Base-by-base conservation (phyloP, 768 basidiomycete species). In the Termitomyces sp. region DNA sequence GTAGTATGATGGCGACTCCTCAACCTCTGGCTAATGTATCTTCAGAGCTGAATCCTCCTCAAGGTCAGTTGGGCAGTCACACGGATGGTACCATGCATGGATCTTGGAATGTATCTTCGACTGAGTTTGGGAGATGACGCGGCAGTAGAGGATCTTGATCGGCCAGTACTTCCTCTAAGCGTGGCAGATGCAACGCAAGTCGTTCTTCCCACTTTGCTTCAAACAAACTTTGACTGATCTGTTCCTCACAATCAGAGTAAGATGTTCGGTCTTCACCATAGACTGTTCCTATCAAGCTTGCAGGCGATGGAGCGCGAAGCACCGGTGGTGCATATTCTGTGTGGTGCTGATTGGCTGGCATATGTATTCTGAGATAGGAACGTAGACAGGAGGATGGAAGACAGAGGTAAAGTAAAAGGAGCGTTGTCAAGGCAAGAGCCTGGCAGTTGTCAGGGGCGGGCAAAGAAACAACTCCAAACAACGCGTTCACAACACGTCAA, bases 241-340 rank as follows among this genome's bases (percentile, higher is more conserved):
- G 64, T 0, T 62, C 61, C 61, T 83, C 81, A n/a, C 66, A 62
- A 63, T 84, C 82, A 47, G 76, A 77, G 50, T 69, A 66, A 3
- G 78, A 73, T 1, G 79, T 82, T 59, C 79, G 76, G 65, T 82
- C 81, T 49, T 73, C 72, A 13, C 69, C 72, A 54, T 80, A 79
- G 1, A 72, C 63, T 16, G 79, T 82, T 46, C 81, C 81, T 23
- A 82, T 73, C 14, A 81, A 82, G 58, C 80, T 81, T 18, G 81
- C 75, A 13, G 81, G 81, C 10, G 82, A 84, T 2, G 81, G 74
- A 9, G 77, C 73, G 12, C 80, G 79, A 33, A 80, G 67, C 26
- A 80, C 75, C 30, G 79, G 78, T 18, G 77, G 72, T 5, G 79
- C 77, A 59, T 83, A 82, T 67, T 79, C 79, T 4, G 77, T 74